Conservation (phyloP, 805 yeast species). For the Ogataea nitratoaversa region DNA sequence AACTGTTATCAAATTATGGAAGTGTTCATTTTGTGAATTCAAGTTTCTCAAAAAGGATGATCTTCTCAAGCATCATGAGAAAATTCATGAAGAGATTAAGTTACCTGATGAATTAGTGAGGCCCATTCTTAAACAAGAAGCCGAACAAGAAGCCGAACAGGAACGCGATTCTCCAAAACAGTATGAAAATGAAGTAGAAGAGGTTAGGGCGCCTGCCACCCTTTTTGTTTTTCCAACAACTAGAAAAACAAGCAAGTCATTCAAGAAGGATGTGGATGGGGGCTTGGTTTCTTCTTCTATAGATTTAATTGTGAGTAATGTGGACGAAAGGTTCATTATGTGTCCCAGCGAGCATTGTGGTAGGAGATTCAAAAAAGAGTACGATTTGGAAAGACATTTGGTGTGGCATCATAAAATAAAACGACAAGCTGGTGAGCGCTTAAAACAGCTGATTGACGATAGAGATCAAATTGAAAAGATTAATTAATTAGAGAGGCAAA, state of each 20-base stretch:
- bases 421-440: conserved; percentile 11
- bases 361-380: conserved; percentile 47
- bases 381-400: conserved; percentile 47
- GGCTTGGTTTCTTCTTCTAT: conserved; percentile 34
- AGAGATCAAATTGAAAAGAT: conserved; percentile 1
- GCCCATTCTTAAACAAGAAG: too few species aligned
- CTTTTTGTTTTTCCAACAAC: conserved; percentile 4
- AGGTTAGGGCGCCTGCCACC: too few species aligned
- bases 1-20: conserved; percentile 57
- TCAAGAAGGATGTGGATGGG: conserved; percentile 40
- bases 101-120: conserved; percentile 13
- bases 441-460: conserved; percentile 1
- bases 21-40: conserved; percentile 50
- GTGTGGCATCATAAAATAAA: conserved; percentile 43
- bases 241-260: conserved; percentile 10
- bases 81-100: conserved; percentile 31
- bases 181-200: conserved; percentile 2
- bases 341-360: conserved; percentile 52
- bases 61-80: conserved; percentile 51
- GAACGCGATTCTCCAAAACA: neutral
- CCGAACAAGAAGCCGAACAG: neutral
- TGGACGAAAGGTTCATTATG: conserved; percentile 29
- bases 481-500: neutral
- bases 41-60: conserved; percentile 55
- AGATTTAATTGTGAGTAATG: conserved; percentile 36